Percentiles rank a stretch among this genome's conserved stretches.
Conservation (phyloP, 257 asterid species). For the Mitragyna speciosa region DNA sequence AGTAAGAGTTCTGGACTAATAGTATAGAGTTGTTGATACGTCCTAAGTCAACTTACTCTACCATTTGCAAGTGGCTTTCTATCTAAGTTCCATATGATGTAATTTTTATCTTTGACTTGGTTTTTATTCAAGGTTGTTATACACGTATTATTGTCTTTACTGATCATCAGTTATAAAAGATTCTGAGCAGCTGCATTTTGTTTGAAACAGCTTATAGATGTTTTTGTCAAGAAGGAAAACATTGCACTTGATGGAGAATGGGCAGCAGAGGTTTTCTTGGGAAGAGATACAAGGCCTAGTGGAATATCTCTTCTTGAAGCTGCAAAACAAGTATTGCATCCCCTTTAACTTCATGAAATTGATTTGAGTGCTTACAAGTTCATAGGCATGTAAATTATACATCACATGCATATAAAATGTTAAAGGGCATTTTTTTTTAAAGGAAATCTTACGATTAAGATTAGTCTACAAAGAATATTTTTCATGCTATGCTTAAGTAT, state of each 20-base stretch:
- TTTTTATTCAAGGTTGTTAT: not conserved
- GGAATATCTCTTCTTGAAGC: constrained; percentile 73
- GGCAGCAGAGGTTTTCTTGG: constrained; percentile 56
- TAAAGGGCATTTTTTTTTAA: too few species aligned
- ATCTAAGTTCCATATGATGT: too few species aligned
- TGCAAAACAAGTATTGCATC: constrained; percentile 60
- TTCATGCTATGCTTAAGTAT: too few species aligned
- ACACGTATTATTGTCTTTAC: not conserved
- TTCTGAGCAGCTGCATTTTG: not conserved
- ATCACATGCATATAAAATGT: not conserved
- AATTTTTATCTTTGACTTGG: too few species aligned
- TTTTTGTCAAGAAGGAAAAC: constrained; percentile 57
- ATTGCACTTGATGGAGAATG: constrained; percentile 56
- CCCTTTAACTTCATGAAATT: constrained; percentile 5
- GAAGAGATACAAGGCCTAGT: constrained; percentile 96
- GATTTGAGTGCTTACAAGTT: not conserved
- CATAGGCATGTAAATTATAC: not conserved
- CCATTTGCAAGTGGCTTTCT: too few species aligned
- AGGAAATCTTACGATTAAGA: too few species aligned
- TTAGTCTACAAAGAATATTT: too few species aligned
- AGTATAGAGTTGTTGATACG: too few species aligned
- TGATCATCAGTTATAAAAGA: not conserved
- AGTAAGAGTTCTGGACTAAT: too few species aligned
- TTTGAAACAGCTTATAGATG: constrained; percentile 62
- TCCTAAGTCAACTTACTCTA: too few species aligned